A percentile compares a stretch with the other conserved stretches of the same genome.
These are phyloP conservation scores for Samsoniella hepiali DNA, from an alignment of 2,329 filamentous ascomycete genomes.

Conservation along the genomic window DNA sequence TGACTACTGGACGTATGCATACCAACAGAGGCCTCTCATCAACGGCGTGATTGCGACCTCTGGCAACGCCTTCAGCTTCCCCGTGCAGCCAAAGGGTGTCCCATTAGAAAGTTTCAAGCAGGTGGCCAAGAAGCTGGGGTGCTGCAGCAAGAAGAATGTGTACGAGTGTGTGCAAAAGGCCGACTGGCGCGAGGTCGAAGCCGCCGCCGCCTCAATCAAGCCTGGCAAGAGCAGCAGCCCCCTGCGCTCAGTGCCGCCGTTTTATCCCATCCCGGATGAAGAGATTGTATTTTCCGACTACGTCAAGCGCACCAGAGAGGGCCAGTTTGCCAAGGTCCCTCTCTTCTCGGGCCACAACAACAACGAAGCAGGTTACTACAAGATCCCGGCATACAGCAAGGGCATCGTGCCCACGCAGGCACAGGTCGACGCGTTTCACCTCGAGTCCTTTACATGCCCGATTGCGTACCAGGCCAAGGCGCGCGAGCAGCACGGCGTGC, in stretches of 20 bases:
- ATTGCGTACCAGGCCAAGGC: slow-evolving; percentile 37
- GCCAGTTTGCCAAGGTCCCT: slow-evolving; percentile 40
- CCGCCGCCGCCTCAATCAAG: slow-evolving; percentile 35
- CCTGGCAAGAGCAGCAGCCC: slow-evolving; percentile 32
- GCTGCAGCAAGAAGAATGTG: slow-evolving; percentile 29
- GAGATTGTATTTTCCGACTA: slow-evolving; percentile 43
- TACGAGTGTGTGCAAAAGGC: slow-evolving; percentile 39
- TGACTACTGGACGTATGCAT: slow-evolving; percentile 49
- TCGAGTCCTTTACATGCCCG: slow-evolving; percentile 46
- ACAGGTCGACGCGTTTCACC: slow-evolving; percentile 38
- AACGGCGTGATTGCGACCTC: slow-evolving; percentile 45
- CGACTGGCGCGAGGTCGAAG: slow-evolving; percentile 35
- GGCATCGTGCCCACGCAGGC: slow-evolving; percentile 37
- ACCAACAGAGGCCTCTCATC: slow-evolving; percentile 47
- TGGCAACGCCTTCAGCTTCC: slow-evolving; percentile 45
- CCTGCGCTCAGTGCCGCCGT: slow-evolving; percentile 36
- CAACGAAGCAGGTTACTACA: slow-evolving; percentile 48
- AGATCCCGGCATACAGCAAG: slow-evolving; percentile 39
- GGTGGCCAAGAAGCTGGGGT: slow-evolving; percentile 38
- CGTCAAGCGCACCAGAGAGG: slow-evolving; percentile 29
- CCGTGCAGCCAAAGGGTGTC: slow-evolving; percentile 33
- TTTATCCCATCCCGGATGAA: slow-evolving; percentile 42
- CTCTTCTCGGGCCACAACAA: slow-evolving; percentile 42
- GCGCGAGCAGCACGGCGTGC: slow-evolving; percentile 33
- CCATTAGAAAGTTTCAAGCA: slow-evolving; percentile 42